Base-by-base conservation (phyloP, 2,329 filamentous ascomycete species). In the Hymenotorrendiella dingleyae region DNA sequence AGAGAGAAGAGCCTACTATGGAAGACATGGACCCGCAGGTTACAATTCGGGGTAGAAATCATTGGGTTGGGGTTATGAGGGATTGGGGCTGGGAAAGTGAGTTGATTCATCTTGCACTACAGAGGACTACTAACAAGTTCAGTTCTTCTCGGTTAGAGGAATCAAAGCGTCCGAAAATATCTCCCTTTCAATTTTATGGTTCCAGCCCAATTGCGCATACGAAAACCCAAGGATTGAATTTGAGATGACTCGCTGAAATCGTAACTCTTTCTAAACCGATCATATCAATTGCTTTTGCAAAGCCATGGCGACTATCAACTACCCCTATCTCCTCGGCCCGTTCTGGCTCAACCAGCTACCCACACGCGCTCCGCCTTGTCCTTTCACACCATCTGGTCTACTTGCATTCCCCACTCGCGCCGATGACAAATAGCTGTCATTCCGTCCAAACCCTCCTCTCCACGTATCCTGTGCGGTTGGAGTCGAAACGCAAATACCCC, bases 11-110 rank as follows among this genome's bases (percentile, higher is more conserved):
- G 17, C 56, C 53, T 27, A 46, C 52, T 2, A 58, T 57, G 40
- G 62, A 69, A 45, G 64, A 68, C 30, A 67, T 78, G 47, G 74
- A 81, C 46, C 67, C 67, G 41, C 76, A 81, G 38, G 73, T 77
- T 55, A 83, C 79, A 3, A 78, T 85, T n/a, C 71, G 76, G 49
- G 81, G 82, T 3, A 68, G 68, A 34, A 62, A 82, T 55, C 82
- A 86, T 62, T 86, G 82, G 82, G 67, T 83, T 7, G 77, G 80
- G 27, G 79, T 86, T 30, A 85, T 85, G 82, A 74, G 73, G 48
- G 80, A 84, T 52, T 83, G 78, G 78, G 67, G 70, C n/a, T 86
- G 82, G 80, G 80, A 85, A 71, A 74, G 80, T 83, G 66, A 65
- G 72, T 66, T 19, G 20, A 38, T 28, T 3, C 28, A 29, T 46